Conservation (phyloP, 805 yeast genomes). For the Pichia eremophila region DNA sequence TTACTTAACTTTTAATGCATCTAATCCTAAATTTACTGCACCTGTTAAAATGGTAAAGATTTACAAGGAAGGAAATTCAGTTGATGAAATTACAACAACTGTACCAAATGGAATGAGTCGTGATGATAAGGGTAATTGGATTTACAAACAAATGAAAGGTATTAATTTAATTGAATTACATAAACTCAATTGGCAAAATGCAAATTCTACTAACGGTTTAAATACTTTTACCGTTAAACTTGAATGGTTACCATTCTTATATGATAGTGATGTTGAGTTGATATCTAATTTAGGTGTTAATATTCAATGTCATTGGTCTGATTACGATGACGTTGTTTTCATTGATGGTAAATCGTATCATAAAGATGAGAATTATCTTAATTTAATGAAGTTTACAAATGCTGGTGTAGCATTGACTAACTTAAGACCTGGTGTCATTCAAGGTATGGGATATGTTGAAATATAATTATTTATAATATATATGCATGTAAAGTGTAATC, state of each 20-base stretch:
- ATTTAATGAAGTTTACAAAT: slow-evolving; percentile 61
- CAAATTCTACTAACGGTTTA: slow-evolving; percentile 5
- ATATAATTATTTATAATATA: background rate
- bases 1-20: slow-evolving; percentile 45
- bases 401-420: slow-evolving; percentile 57
- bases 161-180: slow-evolving; percentile 57
- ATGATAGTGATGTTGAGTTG: slow-evolving; percentile 30
- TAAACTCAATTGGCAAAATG: slow-evolving; percentile 50
- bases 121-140: slow-evolving; percentile 26
- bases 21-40: slow-evolving; percentile 30
- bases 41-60: slow-evolving; percentile 60
- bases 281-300: slow-evolving; percentile 37
- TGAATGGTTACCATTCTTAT: slow-evolving; percentile 67
- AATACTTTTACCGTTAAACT: slow-evolving; percentile 47
- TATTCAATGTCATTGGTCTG: slow-evolving; percentile 73
- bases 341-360: slow-evolving; percentile 27
- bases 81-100: background rate
- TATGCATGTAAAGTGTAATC: background rate
- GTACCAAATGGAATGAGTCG: slow-evolving; percentile 39
- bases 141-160: slow-evolving; percentile 49
- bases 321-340: slow-evolving; percentile 39
- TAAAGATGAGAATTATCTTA: slow-evolving; percentile 63
- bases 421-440: slow-evolving; percentile 57
- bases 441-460: slow-evolving; percentile 26
- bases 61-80: slow-evolving; percentile 24